Base-by-base conservation (phyloP, 495 filamentous ascomycete species). In the Aspergillus nanangensis region DNA sequence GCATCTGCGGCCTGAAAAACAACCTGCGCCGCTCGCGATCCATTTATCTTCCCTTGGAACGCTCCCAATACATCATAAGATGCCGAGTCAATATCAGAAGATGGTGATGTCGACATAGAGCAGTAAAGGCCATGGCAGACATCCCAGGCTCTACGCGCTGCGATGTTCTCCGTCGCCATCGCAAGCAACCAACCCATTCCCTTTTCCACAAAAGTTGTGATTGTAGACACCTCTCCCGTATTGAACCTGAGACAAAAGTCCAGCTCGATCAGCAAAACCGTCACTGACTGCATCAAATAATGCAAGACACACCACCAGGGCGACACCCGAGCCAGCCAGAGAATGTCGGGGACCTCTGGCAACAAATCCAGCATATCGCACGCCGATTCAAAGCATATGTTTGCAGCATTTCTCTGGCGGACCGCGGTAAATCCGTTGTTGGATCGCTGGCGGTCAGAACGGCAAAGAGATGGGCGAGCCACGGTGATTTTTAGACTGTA, bases 301-400 rank as follows among this genome's bases (percentile, higher is more conserved):
- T 85, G 82, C 9, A 84, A 58, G 8, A 79, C 56, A 40, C 64
- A 71, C 78, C 79, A 86, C 80, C 80, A 86, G 9, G 78, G 78
- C 1, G 66, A 56, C 5, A 69, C 53, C 8, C 59, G 50, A 40
- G 78, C 78, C 1, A 83, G 54, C 47, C 58, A 63, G n/a, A 32
- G 22, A 3, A 49, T 38, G 24, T 71, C 57, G 1, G 60, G 52
- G 17, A 57, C 31, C 4, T 68, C 59, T 2, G 72, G 73, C 0
- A 85, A 47, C 17, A 82, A 47, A 9, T 65, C 57, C 0, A 83
- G 53, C 44, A 76, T 74, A 14, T 67, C 54, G 11, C 60, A 49
- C 0, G 81, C 79, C 13, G 70, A 67, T 7, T 70, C 49, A 8
- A 84, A 62, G 50, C 80, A 82, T 0, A 59, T 62, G 5, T 57